phyloP scores from a whole-genome alignment of 1,139 yeast genomes.

The Kluyveromyces sp. region DNA sequence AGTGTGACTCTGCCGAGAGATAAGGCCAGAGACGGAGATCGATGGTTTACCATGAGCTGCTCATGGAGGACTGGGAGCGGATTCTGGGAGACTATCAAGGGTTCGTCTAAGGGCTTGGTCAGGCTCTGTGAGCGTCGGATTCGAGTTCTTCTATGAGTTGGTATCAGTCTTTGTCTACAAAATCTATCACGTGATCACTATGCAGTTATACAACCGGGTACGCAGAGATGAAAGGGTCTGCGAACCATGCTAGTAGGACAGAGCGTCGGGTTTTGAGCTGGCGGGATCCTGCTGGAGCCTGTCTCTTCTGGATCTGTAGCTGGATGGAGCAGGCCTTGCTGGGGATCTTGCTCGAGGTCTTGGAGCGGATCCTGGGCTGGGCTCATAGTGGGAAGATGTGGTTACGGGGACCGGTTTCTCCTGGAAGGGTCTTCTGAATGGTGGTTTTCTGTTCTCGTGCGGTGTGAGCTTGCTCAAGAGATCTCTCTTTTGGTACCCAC shows the following conservation, averaged over 20 bases:
- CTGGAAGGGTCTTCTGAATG: slow-evolving; percentile 6
- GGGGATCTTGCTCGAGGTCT: background rate
- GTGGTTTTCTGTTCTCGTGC: background rate
- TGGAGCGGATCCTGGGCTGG: background rate
- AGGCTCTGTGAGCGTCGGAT: too few relatives aligned
- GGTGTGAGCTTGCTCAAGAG: slow-evolving; percentile 4
- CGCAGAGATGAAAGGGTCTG: too few relatives aligned
- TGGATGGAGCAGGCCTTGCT: slow-evolving; percentile 8
- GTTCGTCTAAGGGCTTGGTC: too few relatives aligned
- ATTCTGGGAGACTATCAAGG: too few relatives aligned
- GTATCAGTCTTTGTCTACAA: too few relatives aligned
- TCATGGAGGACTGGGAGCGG: too few relatives aligned
- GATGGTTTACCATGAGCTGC: too few relatives aligned
- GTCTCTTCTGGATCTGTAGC: slow-evolving; percentile 27
- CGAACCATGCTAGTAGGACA: background rate
- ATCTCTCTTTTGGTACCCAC: slow-evolving; percentile 38
- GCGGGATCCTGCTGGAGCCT: slow-evolving; percentile 13
- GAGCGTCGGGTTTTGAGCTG: background rate
- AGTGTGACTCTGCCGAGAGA: background rate
- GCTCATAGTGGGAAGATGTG: background rate
- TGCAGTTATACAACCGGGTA: too few relatives aligned
- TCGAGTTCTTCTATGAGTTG: too few relatives aligned
- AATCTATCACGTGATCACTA: background rate
- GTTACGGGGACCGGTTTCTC: background rate
- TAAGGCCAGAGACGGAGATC: background rate